Evolutionary conservation across 352 stramenopile genomes (phyloP), one percentile per base, ranked within the genome.

Genomic region (Pythium plurisporium): DNA sequence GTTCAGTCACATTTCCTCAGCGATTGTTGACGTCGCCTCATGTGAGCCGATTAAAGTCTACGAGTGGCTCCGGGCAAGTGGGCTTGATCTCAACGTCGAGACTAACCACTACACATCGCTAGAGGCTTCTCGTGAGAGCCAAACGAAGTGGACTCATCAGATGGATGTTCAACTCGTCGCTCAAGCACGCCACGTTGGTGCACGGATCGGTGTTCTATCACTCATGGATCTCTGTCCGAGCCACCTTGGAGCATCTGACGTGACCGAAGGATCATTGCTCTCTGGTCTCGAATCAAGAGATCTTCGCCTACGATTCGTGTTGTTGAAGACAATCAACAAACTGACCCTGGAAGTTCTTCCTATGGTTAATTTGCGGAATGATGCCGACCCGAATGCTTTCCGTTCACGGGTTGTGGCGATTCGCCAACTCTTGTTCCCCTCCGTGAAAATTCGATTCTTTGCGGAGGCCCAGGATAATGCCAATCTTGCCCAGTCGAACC

Each of bases 121-220:
- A 17, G 72, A 87, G 29, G 62, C 54, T 27, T 79, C 79, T 7
- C 48, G 77, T 15, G 53, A 67, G 27, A 67, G 75, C 14, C 78
- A 89, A 60, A 50, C 43, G 12, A 85, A 86, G 59, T 91, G 82
- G 82, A 87, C 77, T 15, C 65, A 84, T 47, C 65, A 71, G 20
- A 91, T 91, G 82, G 82, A 91, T 62, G 76, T 73, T 23, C 79
- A 90, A 51, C 57, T 92, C 27, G 78, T 92, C 41, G 55, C 65
- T 14, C 54, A 83, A 25, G 72, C 64, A 27, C 69, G 67, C 20
- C 53, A 72, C 20, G 34, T 83, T 17, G 82, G 79, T 31, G 63
- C 70, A 15, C 70, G 53, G 9, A 65, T 88, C 30, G 82, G 82
- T 31, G 62, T 92, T 14, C 64, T 90, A 0, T 79, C 70, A 14